Percentiles rank a stretch among this genome's conserved stretches.
phyloP scores from a whole-genome alignment of 192 early-diverging fungal species.

The Irineochytrium annulatum region DNA sequence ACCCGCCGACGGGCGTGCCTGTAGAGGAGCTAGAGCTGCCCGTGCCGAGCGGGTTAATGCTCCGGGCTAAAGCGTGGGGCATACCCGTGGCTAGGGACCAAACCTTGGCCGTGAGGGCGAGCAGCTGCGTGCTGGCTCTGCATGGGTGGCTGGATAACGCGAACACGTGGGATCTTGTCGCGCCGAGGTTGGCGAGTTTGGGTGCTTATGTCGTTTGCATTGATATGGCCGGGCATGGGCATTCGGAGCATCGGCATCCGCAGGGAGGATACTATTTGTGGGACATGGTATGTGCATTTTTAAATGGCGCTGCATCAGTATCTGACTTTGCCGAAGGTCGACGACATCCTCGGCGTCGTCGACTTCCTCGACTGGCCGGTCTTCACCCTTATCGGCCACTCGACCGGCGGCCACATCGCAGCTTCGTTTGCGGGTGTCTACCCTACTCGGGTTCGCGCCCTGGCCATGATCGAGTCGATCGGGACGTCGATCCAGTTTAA shows the following conservation, averaged over 20 bases:
- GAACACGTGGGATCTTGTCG: slow-evolving; percentile 16
- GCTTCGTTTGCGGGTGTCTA: slow-evolving; percentile 28
- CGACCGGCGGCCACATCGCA: slow-evolving; percentile 35
- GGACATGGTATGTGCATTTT: slow-evolving; percentile 16
- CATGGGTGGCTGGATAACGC: slow-evolving; percentile 29
- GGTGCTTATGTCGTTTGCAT: slow-evolving; percentile 24
- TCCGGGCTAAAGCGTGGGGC: not conserved
- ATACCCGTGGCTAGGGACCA: not conserved
- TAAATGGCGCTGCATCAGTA: no score
- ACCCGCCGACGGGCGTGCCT: no score
- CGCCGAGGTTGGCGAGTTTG: slow-evolving; percentile 12
- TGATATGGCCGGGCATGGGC: slow-evolving; percentile 29
- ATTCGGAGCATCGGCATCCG: slow-evolving; percentile 3
- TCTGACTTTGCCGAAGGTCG: not conserved
- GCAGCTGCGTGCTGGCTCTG: not conserved
- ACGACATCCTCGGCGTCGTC: slow-evolving; percentile 21
- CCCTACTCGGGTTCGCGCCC: slow-evolving; percentile 20
- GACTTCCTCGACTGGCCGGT: slow-evolving; percentile 20
- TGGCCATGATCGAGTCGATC: slow-evolving; percentile 38
- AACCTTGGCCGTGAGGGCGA: not conserved
- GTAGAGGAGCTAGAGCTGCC: no score
- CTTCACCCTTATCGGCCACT: slow-evolving; percentile 30
- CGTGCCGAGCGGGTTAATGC: not conserved
- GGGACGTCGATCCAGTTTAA: slow-evolving; percentile 31
- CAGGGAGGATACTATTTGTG: slow-evolving; percentile 28